Percentiles rank a stretch among this genome's conserved stretches.
phyloP scores from a whole-genome alignment of 192 early-diverging fungal genomes.

The Thamnidium elegans region DNA sequence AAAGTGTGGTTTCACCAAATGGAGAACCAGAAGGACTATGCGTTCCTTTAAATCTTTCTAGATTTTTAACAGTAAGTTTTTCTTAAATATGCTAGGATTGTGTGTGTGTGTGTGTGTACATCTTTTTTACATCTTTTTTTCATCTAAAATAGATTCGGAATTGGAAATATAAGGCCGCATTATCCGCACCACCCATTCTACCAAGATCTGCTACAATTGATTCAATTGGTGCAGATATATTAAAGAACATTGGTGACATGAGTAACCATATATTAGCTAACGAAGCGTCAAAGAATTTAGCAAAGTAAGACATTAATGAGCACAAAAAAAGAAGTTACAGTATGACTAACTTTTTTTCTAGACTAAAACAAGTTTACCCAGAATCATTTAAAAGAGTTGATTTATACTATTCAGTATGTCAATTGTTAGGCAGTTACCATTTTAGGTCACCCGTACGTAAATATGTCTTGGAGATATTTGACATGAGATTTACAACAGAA shows the following conservation, averaged over 20 bases:
- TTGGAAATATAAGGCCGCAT: slow-evolving; percentile 43
- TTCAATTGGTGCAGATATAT: slow-evolving; percentile 48
- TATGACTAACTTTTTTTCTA: slow-evolving; percentile 23
- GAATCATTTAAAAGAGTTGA: slow-evolving; percentile 51
- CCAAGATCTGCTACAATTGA: slow-evolving; percentile 33
- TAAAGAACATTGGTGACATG: slow-evolving; percentile 72
- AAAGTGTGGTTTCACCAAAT: slow-evolving; percentile 54
- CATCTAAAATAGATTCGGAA: slow-evolving; percentile 37
- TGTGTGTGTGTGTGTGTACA: too few relatives aligned
- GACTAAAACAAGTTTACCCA: slow-evolving; percentile 59
- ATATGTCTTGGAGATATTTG: slow-evolving; percentile 76
- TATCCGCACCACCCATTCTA: slow-evolving; percentile 43
- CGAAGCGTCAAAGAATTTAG: slow-evolving; percentile 68
- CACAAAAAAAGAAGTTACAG: slow-evolving; percentile 6
- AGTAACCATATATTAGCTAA: slow-evolving; percentile 81
- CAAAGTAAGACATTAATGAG: too few relatives aligned
- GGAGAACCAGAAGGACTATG: slow-evolving; percentile 59
- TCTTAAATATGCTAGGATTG: background rate
- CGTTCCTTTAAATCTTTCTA: slow-evolving; percentile 58
- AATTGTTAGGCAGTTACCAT: slow-evolving; percentile 64
- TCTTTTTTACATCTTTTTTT: background rate
- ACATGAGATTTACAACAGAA: slow-evolving; percentile 55
- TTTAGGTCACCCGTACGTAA: slow-evolving; percentile 69
- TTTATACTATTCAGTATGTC: slow-evolving; percentile 60
- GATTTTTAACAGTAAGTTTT: slow-evolving; percentile 57